Percentiles rank a stretch among this genome's conserved stretches.
These are phyloP conservation scores for Eryngium alpinum DNA, from an alignment of 140 eudicot species.

Conservation along the genomic window DNA sequence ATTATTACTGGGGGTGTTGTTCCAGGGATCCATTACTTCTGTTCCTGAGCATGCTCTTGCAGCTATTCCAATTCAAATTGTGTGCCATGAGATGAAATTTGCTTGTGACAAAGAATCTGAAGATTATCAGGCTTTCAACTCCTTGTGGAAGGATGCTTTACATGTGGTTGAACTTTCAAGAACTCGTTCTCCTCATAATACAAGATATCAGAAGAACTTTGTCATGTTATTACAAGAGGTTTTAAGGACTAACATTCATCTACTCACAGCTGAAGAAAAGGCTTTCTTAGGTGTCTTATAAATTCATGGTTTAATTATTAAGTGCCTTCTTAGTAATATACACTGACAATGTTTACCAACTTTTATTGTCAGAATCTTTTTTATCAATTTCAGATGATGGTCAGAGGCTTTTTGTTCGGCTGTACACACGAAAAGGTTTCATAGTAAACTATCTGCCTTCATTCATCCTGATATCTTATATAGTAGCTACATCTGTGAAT, in stretches of 20 bases:
- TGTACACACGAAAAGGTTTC: slow-evolving; percentile 83
- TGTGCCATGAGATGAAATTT: slow-evolving; percentile 29
- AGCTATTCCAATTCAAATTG: slow-evolving; percentile 53
- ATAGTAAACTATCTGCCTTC: background rate
- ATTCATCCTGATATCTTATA: background rate
- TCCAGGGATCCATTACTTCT: slow-evolving; percentile 64
- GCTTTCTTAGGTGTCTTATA: slow-evolving; percentile 47
- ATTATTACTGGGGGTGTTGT: slow-evolving; percentile 18
- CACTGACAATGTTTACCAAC: background rate
- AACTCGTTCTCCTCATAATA: slow-evolving; percentile 32
- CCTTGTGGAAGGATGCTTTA: slow-evolving; percentile 49
- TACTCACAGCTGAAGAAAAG: slow-evolving; percentile 56
- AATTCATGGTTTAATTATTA: slow-evolving; percentile 1
- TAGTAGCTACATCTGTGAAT: background rate
- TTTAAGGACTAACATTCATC: slow-evolving; percentile 50
- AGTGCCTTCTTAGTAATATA: background rate
- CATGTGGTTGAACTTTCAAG: slow-evolving; percentile 29
- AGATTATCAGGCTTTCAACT: slow-evolving; percentile 32
- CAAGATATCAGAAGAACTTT: slow-evolving; percentile 67
- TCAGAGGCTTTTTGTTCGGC: slow-evolving; percentile 79
- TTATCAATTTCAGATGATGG: slow-evolving; percentile 68
- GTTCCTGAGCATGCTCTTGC: slow-evolving; percentile 55
- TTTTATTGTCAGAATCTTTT: slow-evolving; percentile 51
- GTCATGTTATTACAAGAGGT: slow-evolving; percentile 62
- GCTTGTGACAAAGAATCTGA: slow-evolving; percentile 33